Conservation (phyloP, 441 rosid species). For the Eutrema salsugineum region DNA sequence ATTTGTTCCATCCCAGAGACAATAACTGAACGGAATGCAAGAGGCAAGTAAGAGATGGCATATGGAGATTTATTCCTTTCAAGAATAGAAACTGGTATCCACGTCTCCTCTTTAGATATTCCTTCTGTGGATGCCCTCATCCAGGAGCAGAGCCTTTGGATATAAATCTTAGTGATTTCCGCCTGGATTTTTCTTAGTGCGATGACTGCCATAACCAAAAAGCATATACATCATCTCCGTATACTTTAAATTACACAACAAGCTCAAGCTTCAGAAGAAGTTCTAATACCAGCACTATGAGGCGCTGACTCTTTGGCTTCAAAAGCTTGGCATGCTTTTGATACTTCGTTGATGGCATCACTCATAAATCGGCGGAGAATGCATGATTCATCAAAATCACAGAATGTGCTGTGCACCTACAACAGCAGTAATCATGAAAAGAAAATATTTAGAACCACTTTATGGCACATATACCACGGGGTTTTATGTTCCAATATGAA, state of each 20-base stretch:
- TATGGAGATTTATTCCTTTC: constrained; percentile 93
- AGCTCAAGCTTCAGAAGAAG: constrained; percentile 25
- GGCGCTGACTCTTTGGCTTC: constrained; percentile 93
- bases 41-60: constrained; percentile 85
- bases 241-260: constrained; percentile 15
- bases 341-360: constrained; percentile 77
- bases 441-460: constrained; percentile 2
- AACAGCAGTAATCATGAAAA: constrained; percentile 26
- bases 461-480: not conserved
- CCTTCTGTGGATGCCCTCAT: constrained; percentile 77
- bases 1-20: constrained; percentile 88
- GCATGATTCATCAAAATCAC: constrained; percentile 80
- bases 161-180: constrained; percentile 85
- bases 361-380: constrained; percentile 78
- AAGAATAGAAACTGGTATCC: constrained; percentile 84
- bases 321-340: constrained; percentile 89
- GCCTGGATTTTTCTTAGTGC: constrained; percentile 71
- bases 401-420: constrained; percentile 81
- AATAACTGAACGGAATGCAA: constrained; percentile 73
- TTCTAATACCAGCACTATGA: constrained; percentile 60
- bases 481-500: not conserved
- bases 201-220: constrained; percentile 49
- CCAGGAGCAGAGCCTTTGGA: constrained; percentile 92
- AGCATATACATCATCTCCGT: constrained; percentile 27
- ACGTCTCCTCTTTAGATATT: constrained; percentile 78